Conservation (phyloP, 1,284 basidiomycete species). For the Leccinum laetum region DNA sequence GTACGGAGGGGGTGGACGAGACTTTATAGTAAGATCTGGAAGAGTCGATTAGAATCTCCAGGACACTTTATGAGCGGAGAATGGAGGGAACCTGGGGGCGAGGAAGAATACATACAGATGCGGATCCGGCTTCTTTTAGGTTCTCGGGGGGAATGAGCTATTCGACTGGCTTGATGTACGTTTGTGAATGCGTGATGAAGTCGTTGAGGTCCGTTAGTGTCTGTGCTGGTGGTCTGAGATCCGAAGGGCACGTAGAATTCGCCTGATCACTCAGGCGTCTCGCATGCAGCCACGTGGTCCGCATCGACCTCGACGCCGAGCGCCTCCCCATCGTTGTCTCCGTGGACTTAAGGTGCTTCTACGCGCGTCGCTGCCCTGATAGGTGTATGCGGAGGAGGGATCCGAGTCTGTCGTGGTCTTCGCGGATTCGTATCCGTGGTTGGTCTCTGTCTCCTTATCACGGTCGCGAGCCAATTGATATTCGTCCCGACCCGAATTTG, state of each 20-base stretch:
- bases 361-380: constrained; percentile 14
- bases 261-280: constrained; percentile 38
- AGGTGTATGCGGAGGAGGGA: constrained; percentile 29
- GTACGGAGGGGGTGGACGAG: too few relatives aligned
- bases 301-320: constrained; percentile 14
- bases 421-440: constrained; percentile 28
- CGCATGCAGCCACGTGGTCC: constrained; percentile 2
- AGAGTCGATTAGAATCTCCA: too few relatives aligned
- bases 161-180: constrained; percentile 96
- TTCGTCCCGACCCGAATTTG: constrained; percentile 8
- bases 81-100: not conserved
- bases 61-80: too few relatives aligned
- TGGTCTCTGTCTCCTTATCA: constrained; percentile 26
- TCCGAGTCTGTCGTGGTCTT: constrained; percentile 33
- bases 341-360: constrained; percentile 11
- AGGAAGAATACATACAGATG: constrained; percentile 46
- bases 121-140: constrained; percentile 51
- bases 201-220: constrained; percentile 96
- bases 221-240: constrained; percentile 37
- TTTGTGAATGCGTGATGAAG: constrained; percentile 94
- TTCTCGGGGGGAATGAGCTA: constrained; percentile 50
- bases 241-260: not conserved
- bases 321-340: constrained; percentile 16
- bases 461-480: constrained; percentile 9
- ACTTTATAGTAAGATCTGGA: too few relatives aligned